Evolutionary conservation across 306 rosid genomes (phyloP).

Genomic region (Fragaria nilgerrensis): DNA sequence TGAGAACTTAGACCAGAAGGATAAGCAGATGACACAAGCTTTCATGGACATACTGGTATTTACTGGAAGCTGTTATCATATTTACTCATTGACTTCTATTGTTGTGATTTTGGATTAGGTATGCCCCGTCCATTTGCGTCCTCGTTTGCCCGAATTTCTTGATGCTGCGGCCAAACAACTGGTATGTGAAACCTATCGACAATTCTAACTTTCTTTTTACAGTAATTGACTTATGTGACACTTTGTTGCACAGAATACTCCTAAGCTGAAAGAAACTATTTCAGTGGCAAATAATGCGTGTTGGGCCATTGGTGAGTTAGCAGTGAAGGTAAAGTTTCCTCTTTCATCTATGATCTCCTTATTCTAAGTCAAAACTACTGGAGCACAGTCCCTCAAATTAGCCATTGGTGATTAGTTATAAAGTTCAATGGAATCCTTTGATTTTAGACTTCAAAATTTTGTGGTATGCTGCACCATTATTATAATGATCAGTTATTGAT

Average conservation of each 20-base stretch:
- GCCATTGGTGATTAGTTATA: not conserved
- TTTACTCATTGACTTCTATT: not conserved
- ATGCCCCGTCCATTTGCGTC: conserved; percentile 74
- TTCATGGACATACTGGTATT: conserved; percentile 5
- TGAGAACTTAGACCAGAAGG: not conserved
- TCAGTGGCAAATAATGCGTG: conserved; percentile 99
- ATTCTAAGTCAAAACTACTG: not conserved
- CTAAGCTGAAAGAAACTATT: conserved; percentile 73
- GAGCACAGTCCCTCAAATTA: not conserved
- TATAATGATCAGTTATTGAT: not conserved
- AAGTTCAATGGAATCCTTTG: not conserved
- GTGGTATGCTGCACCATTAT: not conserved
- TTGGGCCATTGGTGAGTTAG: conserved; percentile 98
- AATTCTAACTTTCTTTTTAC: conserved; percentile 8
- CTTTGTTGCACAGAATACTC: conserved; percentile 56
- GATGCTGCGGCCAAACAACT: conserved; percentile 83
- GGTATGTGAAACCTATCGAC: conserved; percentile 51
- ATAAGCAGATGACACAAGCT: conserved; percentile 9
- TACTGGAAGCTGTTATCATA: not conserved
- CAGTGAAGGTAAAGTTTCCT: conserved; percentile 69
- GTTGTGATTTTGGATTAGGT: conserved; percentile 55
- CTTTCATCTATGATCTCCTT: not conserved
- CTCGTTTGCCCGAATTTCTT: conserved; percentile 83
- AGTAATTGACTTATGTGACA: conserved; percentile 22
- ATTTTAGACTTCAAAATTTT: not conserved